phyloP scores from a whole-genome alignment of 148 eudicot species.

The Oxyria digyna region DNA sequence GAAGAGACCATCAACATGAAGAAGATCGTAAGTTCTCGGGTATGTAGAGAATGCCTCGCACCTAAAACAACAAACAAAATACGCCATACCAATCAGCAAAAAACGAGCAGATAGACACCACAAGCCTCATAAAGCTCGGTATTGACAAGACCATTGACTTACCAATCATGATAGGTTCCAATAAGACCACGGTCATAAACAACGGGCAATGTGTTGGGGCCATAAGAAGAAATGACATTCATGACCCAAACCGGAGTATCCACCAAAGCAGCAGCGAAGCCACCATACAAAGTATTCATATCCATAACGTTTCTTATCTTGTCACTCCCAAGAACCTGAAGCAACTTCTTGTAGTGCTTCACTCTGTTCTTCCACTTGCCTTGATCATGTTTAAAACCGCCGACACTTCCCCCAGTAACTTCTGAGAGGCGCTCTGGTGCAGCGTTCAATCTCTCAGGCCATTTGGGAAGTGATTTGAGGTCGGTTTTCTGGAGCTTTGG shows the following conservation, averaged over 20 bases:
- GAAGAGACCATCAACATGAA: conserved; percentile 73
- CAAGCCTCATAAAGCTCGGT: not conserved
- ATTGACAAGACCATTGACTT: conserved; percentile 11
- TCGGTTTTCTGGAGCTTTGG: conserved; percentile 39
- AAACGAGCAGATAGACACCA: not conserved
- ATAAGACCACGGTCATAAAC: conserved; percentile 91
- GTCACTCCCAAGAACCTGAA: conserved; percentile 60
- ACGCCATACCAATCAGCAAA: not conserved
- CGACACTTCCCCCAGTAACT: conserved; percentile 49
- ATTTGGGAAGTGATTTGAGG: conserved; percentile 45
- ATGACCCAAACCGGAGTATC: conserved; percentile 89
- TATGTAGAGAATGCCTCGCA: conserved; percentile 98
- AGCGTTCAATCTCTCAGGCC: conserved; percentile 58
- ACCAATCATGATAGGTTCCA: conserved; percentile 94
- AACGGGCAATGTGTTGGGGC: conserved; percentile 61
- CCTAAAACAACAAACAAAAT: conserved; percentile 25
- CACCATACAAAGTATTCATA: conserved; percentile 88
- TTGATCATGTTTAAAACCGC: conserved; percentile 55
- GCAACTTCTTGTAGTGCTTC: conserved; percentile 76
- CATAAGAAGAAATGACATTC: conserved; percentile 90
- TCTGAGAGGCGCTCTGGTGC: conserved; percentile 64
- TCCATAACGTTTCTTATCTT: conserved; percentile 92
- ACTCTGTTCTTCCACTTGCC: conserved; percentile 60
- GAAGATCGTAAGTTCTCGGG: conserved; percentile 96
- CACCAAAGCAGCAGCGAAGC: conserved; percentile 68